These are phyloP conservation scores for Elsinoe ampelina DNA, from an alignment of 2,329 filamentous ascomycete genomes.

Conservation along the genomic window DNA sequence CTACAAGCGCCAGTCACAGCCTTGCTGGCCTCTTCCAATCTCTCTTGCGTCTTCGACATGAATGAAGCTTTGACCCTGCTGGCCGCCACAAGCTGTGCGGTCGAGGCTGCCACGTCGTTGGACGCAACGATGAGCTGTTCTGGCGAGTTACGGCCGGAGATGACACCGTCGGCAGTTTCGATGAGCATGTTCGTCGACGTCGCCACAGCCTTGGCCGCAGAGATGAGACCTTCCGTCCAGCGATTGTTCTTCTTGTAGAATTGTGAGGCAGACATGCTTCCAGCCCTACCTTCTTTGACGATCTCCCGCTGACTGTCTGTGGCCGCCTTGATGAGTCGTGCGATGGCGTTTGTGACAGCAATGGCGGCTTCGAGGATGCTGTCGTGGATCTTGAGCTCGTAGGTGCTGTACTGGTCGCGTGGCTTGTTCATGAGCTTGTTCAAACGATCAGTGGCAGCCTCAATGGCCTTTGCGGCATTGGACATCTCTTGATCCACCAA, in stretches of 20 bases:
- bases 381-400: conserved; percentile 93
- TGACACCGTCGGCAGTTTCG: conserved; percentile 92
- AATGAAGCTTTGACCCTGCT: conserved; percentile 95
- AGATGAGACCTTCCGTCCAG: conserved; percentile 97
- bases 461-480: conserved; percentile 92
- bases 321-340: conserved; percentile 87
- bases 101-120: conserved; percentile 92
- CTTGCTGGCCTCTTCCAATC: conserved; percentile 81
- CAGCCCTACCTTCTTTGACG: conserved; percentile 82
- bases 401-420: conserved; percentile 89
- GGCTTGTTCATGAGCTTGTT: conserved; percentile 93
- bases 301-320: conserved; percentile 93
- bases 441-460: conserved; percentile 78
- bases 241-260: conserved; percentile 99
- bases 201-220: conserved; percentile 91
- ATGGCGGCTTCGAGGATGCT: conserved; percentile 87
- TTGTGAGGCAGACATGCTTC: conserved; percentile 68
- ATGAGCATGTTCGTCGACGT: conserved; percentile 90
- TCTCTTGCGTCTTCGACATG: conserved; percentile 95
- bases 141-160: conserved; percentile 81
- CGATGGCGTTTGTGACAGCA: conserved; percentile 88
- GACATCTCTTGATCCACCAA: conserved; percentile 84
- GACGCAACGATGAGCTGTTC: conserved; percentile 97
- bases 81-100: conserved; percentile 90
- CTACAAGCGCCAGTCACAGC: conserved; percentile 85